Base-by-base conservation (phyloP, 2,329 filamentous ascomycete species). In the Fusarium buharicum region DNA sequence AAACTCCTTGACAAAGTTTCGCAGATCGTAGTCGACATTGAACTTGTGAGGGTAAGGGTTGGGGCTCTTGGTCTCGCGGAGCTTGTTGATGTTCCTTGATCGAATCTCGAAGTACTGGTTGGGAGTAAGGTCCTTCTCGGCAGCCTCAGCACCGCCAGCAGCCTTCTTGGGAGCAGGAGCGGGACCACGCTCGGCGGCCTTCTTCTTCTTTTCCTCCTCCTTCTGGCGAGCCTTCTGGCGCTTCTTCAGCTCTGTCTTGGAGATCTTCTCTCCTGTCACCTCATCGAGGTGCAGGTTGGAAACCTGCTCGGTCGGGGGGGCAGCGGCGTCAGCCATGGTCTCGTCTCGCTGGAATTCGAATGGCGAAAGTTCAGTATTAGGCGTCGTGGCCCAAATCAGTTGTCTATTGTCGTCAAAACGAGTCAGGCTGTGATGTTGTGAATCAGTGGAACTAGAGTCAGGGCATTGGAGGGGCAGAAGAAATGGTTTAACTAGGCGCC, bases 71-170 rank as follows among this genome's bases (percentile, higher is more conserved):
- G 75, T 71, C 64, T 71, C 73, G 61, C 77, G 76, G 30, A 78
- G 75, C 57, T 75, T 76, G 64, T 77, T 76, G 81, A 97, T 88
- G 67, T 85, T 85, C 69, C 91, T 87, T 72, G 90, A 96, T 63
- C 95, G 91, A 75, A 98, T 96, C 81, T 99, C 95, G 76, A 97
- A 97, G 83, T 98, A 99, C 74, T 86, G 83, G 75, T 84, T 84
- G 30, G 83, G 83, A 55, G 83, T 83, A 53, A 85, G 76, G 63
- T 85, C 82, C 76, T 82, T 82, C 75, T 85, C 83, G 48, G 75
- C 73, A 27, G 81, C 83, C 74, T 97, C 90, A 73, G 92, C 90
- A 59, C 66, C 74, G 8, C 56, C 61, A 14, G 55, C 37, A 36
- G 61, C 46, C 72, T 74, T 77, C 68, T 71, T 75, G 62, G 90